Conservation (phyloP, 768 basidiomycete genomes). For the Tricholoma terreum region DNA sequence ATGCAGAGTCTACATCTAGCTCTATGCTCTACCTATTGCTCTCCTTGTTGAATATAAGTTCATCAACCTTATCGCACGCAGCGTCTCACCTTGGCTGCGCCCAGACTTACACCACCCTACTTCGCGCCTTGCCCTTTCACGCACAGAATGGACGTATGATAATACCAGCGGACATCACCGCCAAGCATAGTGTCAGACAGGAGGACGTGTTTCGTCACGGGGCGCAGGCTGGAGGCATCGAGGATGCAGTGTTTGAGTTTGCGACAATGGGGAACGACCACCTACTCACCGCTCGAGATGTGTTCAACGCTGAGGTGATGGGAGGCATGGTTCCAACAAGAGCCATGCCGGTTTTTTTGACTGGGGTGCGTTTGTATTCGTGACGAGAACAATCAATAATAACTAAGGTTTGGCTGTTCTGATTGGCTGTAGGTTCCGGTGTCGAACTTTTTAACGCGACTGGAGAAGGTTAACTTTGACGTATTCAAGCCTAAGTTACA, state of each 20-base stretch:
- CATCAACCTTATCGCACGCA: slow-evolving; percentile 63
- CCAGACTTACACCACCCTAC: slow-evolving; percentile 64
- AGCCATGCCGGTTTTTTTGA: slow-evolving; percentile 70
- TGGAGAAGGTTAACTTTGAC: slow-evolving; percentile 72
- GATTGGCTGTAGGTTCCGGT: slow-evolving; percentile 56
- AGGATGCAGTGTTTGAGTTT: slow-evolving; percentile 81
- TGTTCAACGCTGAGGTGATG: slow-evolving; percentile 51
- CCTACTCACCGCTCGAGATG: slow-evolving; percentile 66
- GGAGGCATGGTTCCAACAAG: slow-evolving; percentile 50
- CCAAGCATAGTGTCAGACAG: slow-evolving; percentile 72
- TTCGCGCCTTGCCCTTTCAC: slow-evolving; percentile 78
- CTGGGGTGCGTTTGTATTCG: slow-evolving; percentile 52
- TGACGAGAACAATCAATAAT: not conserved
- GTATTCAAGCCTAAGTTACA: slow-evolving; percentile 64
- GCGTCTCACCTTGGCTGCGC: slow-evolving; percentile 81
- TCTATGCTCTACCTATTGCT: slow-evolving; percentile 76
- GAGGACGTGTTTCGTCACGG: slow-evolving; percentile 73
- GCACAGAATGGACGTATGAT: slow-evolving; percentile 66
- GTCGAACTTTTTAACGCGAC: slow-evolving; percentile 54
- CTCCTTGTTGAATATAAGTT: slow-evolving; percentile 56
- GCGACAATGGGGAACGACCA: slow-evolving; percentile 81
- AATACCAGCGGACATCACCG: slow-evolving; percentile 80
- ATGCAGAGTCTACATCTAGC: slow-evolving; percentile 79
- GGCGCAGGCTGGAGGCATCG: slow-evolving; percentile 53
- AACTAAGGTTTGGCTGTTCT: slow-evolving; percentile 7